Conservation (phyloP, 768 basidiomycete species). For the Calocybe cyanea region DNA sequence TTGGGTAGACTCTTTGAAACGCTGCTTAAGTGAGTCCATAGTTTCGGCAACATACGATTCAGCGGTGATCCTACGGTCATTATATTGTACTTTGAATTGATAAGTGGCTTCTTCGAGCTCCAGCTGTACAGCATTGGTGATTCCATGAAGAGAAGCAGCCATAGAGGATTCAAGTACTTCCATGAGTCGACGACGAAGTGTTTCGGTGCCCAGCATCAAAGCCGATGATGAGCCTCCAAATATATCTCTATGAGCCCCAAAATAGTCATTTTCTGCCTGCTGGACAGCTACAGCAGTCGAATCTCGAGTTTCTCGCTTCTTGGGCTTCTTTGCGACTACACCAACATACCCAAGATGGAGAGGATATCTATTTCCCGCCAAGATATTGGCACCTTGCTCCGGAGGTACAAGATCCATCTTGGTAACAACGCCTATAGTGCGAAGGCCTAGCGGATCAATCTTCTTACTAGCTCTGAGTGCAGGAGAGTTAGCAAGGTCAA, state of each 20-base stretch:
- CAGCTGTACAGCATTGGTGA: constrained; percentile 95
- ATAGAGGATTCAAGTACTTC: constrained; percentile 97
- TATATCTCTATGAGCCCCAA: constrained; percentile 55
- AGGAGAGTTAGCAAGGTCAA: constrained; percentile 97
- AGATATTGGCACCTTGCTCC: constrained; percentile 74
- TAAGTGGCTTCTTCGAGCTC: constrained; percentile 97
- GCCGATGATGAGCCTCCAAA: constrained; percentile 54
- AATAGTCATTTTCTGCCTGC: constrained; percentile 65
- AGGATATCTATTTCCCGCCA: constrained; percentile 92
- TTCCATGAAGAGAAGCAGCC: constrained; percentile 92
- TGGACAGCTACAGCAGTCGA: constrained; percentile 45
- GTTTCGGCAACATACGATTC: constrained; percentile 99
- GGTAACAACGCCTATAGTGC: constrained; percentile 96
- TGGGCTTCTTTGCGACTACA: constrained; percentile 81
- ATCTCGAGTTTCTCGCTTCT: constrained; percentile 50
- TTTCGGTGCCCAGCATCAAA: constrained; percentile 89
- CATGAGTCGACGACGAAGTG: constrained; percentile 87
- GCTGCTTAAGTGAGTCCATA: constrained; percentile 85
- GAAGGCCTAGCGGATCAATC: constrained; percentile 90
- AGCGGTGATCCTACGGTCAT: constrained; percentile 89
- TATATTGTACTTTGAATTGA: constrained; percentile 99
- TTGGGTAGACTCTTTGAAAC: constrained; percentile 80
- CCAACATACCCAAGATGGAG: constrained; percentile 96
- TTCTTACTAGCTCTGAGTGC: constrained; percentile 90
- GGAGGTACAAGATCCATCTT: constrained; percentile 98